A percentile compares a stretch with the other conserved stretches of the same genome.
phyloP scores from a whole-genome alignment of 768 basidiomycete genomes.

The Lyophyllum shimeji region DNA sequence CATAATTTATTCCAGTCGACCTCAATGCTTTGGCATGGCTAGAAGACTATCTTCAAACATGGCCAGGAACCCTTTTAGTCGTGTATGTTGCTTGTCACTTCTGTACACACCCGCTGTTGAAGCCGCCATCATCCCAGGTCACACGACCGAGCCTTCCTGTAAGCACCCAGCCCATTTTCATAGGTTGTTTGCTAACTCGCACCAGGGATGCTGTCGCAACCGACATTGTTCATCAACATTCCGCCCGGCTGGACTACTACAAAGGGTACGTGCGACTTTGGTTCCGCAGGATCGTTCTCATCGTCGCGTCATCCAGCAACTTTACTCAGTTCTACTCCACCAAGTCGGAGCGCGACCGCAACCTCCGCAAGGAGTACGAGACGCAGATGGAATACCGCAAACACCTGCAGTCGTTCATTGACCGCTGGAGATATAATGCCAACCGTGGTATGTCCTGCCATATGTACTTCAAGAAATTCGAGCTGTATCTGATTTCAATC shows the following conservation, averaged over 20 bases:
- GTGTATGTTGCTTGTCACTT: conserved; percentile 55
- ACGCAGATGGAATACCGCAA: conserved; percentile 93
- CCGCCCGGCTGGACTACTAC: conserved; percentile 91
- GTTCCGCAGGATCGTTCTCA: background rate
- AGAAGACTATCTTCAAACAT: conserved; percentile 96
- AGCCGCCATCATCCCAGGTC: conserved; percentile 49
- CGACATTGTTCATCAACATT: conserved; percentile 97
- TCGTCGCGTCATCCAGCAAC: conserved; percentile 52
- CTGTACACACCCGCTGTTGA: background rate
- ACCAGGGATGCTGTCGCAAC: conserved; percentile 91
- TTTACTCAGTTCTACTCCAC: conserved; percentile 99
- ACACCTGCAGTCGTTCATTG: conserved; percentile 96
- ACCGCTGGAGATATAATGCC: conserved; percentile 97
- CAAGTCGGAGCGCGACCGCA: conserved; percentile 91
- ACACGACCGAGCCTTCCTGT: conserved; percentile 97
- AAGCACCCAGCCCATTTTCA: conserved; percentile 20
- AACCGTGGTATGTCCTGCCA: conserved; percentile 63
- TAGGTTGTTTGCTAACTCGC: background rate
- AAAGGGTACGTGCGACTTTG: conserved; percentile 65
- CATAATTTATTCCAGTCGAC: conserved; percentile 54
- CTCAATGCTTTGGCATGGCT: conserved; percentile 96
- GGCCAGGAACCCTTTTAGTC: conserved; percentile 88
- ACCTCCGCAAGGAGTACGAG: conserved; percentile 93
- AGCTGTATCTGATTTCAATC: background rate
- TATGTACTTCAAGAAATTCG: background rate